Evolutionary conservation across 2,329 filamentous ascomycete genomes (phyloP), one percentile per base, ranked within the genome.

Genomic region (Lecanosticta acicola): DNA sequence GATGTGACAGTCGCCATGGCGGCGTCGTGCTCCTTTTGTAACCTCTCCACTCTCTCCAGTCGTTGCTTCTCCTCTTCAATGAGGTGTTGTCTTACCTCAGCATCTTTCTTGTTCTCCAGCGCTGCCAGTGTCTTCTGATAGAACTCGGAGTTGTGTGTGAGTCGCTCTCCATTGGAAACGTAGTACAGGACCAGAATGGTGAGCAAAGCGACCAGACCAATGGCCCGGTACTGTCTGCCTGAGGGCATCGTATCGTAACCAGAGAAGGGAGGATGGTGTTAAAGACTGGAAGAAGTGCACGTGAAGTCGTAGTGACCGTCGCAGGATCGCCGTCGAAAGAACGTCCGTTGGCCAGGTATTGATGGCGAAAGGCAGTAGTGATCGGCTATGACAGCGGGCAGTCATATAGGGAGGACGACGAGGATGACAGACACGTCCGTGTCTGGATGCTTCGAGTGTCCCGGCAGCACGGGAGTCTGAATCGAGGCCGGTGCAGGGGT

Each of bases 121-220:
- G 77, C 73, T 24, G 69, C 65, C 9, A 75, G 67, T 2, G 74
- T 82, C 39, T 74, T 73, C 19, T 69, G 71, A 65, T 81, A 80
- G 68, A 80, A 81, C 57, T 76, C 74, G 35, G 68, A 74, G 39
- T 71, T 71, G 50, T 70, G 66, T 26, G 73, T 71, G 40, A 76
- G 70, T 46, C 76, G 74, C 42, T 78, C 70, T 39, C 75, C 75
- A n/a, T 76, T 77, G 16, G 83, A 84, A 64, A 87, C 83, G 71
- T 91, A 88, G 56, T 94, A 72, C 44, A 84, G 70, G 37, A 83
- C 74, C 56, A 91, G 68, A 49, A 91, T 68, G 48, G 78, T 72
- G 54, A 81, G 73, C 56, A 89, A 57, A 45, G 82, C 73, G 46
- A 83, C 72, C 59, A 90, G 71, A 53, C 79, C 71, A 45, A 88